Conservation (phyloP, 2,329 filamentous ascomycete genomes). For the Paracamarosporium sp. region DNA sequence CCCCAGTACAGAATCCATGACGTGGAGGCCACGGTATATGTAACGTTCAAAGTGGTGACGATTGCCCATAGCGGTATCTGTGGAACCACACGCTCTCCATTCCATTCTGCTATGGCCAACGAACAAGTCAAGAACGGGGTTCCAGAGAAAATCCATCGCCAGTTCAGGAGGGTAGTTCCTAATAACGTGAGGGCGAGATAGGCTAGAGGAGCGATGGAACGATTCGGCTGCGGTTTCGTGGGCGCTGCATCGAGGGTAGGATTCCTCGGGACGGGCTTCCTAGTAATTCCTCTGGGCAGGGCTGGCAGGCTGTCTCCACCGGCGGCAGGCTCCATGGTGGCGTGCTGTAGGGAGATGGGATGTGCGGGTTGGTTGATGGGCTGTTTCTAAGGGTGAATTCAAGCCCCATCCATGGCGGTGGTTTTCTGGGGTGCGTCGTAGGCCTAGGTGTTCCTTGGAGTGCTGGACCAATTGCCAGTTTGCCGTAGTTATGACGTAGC, state of each 20-base stretch:
- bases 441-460: background rate
- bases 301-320: background rate
- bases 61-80: slow-evolving; percentile 56
- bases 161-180: background rate
- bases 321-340: background rate
- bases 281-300: slow-evolving; percentile 1
- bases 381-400: background rate
- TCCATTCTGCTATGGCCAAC: slow-evolving; percentile 44
- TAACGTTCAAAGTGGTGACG: slow-evolving; percentile 54
- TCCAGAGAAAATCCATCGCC: slow-evolving; percentile 51
- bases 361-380: background rate
- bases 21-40: slow-evolving; percentile 56
- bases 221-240: background rate
- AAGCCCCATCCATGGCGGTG: background rate
- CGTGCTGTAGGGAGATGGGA: background rate
- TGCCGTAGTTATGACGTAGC: slow-evolving; percentile 4
- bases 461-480: background rate
- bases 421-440: background rate
- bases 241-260: background rate
- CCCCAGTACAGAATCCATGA: slow-evolving; percentile 60
- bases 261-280: slow-evolving; percentile 2
- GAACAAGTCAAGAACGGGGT: slow-evolving; percentile 47
- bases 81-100: slow-evolving; percentile 51
- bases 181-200: slow-evolving; percentile 6
- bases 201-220: background rate